A percentile compares a stretch with the other conserved stretches of the same genome.
Conservation (phyloP, 768 basidiomycete species). For the Russula virescens region DNA sequence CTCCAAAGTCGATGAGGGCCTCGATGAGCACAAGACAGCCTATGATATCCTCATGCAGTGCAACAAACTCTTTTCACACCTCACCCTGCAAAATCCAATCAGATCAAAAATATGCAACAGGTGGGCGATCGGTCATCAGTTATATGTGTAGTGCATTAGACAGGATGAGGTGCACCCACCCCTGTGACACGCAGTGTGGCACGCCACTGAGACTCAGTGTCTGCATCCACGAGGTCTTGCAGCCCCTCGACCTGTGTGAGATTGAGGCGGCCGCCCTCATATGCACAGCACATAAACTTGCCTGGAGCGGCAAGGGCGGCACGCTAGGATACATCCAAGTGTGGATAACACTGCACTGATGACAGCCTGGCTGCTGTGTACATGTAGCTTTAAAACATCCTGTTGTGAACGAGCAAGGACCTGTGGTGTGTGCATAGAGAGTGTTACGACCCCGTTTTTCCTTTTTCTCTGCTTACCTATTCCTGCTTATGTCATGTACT, state of each 20-base stretch:
- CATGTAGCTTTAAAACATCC: conserved; percentile 76
- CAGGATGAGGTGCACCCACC: conserved; percentile 39
- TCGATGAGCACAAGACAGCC: conserved; percentile 73
- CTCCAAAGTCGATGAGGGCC: conserved; percentile 90
- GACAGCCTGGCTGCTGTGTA: conserved; percentile 82
- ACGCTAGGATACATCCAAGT: conserved; percentile 53
- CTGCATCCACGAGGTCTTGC: conserved; percentile 81
- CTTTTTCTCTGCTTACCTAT: no score
- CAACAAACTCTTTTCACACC: conserved; percentile 53
- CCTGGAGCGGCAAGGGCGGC: conserved; percentile 79
- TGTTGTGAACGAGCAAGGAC: conserved; percentile 75
- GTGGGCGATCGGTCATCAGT: no score
- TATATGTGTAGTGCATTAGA: conserved; percentile 28
- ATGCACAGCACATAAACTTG: conserved; percentile 85
- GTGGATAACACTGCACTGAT: conserved; percentile 63
- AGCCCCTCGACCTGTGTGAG: conserved; percentile 87
- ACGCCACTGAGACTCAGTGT: conserved; percentile 76
- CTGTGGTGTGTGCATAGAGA: conserved; percentile 36
- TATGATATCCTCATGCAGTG: conserved; percentile 60
- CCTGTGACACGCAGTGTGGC: conserved; percentile 62
- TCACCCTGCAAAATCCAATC: conserved; percentile 45
- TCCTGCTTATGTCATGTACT: no score
- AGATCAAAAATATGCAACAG: no score
- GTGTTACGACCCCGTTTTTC: no score
- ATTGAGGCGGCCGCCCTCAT: conserved; percentile 74